These are phyloP conservation scores for Phytophthora niederhauseri DNA, from an alignment of 352 stramenopile species.

Conservation along the genomic window DNA sequence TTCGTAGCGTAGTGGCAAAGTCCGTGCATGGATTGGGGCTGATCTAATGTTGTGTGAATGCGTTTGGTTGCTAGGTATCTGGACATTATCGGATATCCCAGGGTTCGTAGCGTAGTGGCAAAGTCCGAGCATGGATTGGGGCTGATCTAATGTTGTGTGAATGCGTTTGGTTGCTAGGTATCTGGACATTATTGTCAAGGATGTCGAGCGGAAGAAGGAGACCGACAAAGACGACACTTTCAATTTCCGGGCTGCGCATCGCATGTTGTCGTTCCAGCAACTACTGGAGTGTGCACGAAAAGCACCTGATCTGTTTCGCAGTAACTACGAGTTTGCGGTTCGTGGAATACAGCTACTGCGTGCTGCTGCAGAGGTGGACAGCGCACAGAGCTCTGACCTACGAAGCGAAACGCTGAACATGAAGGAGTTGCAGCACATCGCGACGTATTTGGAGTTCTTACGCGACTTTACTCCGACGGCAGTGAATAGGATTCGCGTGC, in stretches of 20 bases:
- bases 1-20: slow-evolving; percentile 17
- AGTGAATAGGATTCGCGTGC: slow-evolving; percentile 24
- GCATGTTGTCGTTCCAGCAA: slow-evolving; percentile 42
- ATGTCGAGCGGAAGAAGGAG: slow-evolving; percentile 32
- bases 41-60: neutral
- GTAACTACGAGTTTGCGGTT: slow-evolving; percentile 38
- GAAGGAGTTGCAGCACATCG: slow-evolving; percentile 33
- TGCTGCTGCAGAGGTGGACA: slow-evolving; percentile 26
- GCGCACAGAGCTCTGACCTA: slow-evolving; percentile 15
- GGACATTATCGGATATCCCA: slow-evolving; percentile 39
- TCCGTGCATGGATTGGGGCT: neutral
- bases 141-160: neutral
- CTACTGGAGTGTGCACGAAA: slow-evolving; percentile 33
- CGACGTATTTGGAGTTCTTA: slow-evolving; percentile 34
- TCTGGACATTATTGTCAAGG: slow-evolving; percentile 48
- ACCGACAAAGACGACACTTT: slow-evolving; percentile 29
- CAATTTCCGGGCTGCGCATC: slow-evolving; percentile 42
- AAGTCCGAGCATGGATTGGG: neutral
- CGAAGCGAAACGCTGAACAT: slow-evolving; percentile 10
- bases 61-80: neutral
- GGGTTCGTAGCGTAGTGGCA: slow-evolving; percentile 29
- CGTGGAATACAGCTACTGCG: slow-evolving; percentile 38
- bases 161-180: slow-evolving; percentile 15
- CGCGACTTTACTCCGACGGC: slow-evolving; percentile 25
- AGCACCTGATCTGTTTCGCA: slow-evolving; percentile 33